phyloP scores from a whole-genome alignment of 2,329 filamentous ascomycete genomes.

The Microdochium nivale region DNA sequence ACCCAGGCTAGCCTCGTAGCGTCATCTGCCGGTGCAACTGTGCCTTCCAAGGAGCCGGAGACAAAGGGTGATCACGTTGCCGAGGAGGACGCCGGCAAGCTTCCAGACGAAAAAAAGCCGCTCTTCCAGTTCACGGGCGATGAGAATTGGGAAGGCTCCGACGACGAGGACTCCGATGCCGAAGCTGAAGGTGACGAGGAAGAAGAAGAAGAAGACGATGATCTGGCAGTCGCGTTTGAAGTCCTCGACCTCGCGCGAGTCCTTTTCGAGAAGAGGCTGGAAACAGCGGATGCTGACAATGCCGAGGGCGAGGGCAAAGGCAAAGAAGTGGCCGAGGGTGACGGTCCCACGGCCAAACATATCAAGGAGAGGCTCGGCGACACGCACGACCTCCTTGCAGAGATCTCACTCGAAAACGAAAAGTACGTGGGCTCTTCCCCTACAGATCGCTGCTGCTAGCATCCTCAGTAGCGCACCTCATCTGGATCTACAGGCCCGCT shows the following conservation, averaged over 20 bases:
- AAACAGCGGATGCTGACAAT: slow-evolving; percentile 25
- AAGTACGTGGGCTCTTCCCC: slow-evolving; percentile 34
- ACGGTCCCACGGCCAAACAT: slow-evolving; percentile 38
- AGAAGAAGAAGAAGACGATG: slow-evolving; percentile 57
- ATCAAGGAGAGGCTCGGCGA: slow-evolving; percentile 84
- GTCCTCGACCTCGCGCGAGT: slow-evolving; percentile 74
- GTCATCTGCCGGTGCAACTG: slow-evolving; percentile 19
- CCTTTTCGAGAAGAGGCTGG: slow-evolving; percentile 49
- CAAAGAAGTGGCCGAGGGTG: slow-evolving; percentile 30
- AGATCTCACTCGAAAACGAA: slow-evolving; percentile 96
- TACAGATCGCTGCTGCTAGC: slow-evolving; percentile 1
- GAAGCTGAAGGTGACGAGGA: slow-evolving; percentile 33
- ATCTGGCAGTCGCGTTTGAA: slow-evolving; percentile 72
- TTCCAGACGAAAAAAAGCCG: slow-evolving; percentile 53
- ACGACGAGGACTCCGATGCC: slow-evolving; percentile 62
- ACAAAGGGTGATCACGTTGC: slow-evolving; percentile 31
- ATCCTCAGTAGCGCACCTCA: background rate
- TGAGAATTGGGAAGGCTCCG: slow-evolving; percentile 78
- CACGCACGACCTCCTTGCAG: slow-evolving; percentile 86
- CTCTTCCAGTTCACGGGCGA: slow-evolving; percentile 91
- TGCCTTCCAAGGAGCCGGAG: slow-evolving; percentile 26
- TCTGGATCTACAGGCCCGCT: background rate
- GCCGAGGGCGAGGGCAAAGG: slow-evolving; percentile 34
- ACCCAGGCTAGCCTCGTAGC: slow-evolving; percentile 28
- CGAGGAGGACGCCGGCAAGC: slow-evolving; percentile 31